These are phyloP conservation scores for Colletotrichum sidae DNA, from an alignment of 2,329 filamentous ascomycete species.

Conservation along the genomic window DNA sequence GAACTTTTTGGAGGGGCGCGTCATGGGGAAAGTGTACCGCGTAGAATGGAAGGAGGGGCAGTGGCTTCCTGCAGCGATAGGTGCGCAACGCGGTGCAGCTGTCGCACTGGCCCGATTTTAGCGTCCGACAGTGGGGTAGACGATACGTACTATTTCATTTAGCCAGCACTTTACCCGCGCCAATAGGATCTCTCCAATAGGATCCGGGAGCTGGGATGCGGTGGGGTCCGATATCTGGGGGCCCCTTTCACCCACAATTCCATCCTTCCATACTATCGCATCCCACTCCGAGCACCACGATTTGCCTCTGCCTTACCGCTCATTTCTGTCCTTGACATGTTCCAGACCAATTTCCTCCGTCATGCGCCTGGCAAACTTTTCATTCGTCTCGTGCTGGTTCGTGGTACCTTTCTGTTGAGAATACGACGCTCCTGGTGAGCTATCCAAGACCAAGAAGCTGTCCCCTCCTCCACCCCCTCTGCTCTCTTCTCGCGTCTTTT, in stretches of 20 bases:
- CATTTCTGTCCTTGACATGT: neutral
- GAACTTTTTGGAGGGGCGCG: constrained; percentile 6
- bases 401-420: no score
- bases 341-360: no score
- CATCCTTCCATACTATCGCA: no score
- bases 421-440: no score
- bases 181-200: constrained; percentile 20
- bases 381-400: no score
- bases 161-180: constrained; percentile 36
- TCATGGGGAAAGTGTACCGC: neutral
- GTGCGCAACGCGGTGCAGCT: constrained; percentile 24
- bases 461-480: no score
- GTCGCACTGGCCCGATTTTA: neutral
- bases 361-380: no score
- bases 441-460: no score
- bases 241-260: neutral
- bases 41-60: neutral
- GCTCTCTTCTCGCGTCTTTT: no score
- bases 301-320: neutral
- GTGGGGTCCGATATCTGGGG: constrained; percentile 26
- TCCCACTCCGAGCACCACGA: no score
- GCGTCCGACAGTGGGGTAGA: constrained; percentile 12
- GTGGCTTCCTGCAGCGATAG: constrained; percentile 13
- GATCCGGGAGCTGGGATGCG: constrained; percentile 27
- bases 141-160: neutral